phyloP scores from a whole-genome alignment of 2,329 filamentous ascomycete species.

The Penicillium expansum region DNA sequence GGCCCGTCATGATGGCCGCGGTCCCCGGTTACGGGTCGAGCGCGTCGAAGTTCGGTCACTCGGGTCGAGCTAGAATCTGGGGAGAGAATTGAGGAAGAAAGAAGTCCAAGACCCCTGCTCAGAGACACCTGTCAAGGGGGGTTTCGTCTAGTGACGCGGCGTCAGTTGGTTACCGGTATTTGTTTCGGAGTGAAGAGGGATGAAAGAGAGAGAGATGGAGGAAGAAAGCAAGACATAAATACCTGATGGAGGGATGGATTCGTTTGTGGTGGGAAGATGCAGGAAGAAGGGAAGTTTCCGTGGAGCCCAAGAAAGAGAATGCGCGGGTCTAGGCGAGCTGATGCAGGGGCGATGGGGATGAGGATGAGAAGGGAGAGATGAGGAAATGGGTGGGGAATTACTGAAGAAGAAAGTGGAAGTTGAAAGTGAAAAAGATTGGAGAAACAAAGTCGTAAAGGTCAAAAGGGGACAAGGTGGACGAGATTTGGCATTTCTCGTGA shows the following conservation, averaged over 20 bases:
- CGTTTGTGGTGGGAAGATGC: slow-evolving; percentile 29
- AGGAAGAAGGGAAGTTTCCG: slow-evolving; percentile 26
- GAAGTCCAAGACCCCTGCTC: slow-evolving; percentile 12
- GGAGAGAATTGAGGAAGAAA: slow-evolving; percentile 16
- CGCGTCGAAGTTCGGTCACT: slow-evolving; percentile 22
- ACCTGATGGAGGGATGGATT: slow-evolving; percentile 22
- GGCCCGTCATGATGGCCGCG: slow-evolving; percentile 43
- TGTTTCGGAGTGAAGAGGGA: slow-evolving; percentile 7
- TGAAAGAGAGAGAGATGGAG: slow-evolving; percentile 4
- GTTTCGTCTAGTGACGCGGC: slow-evolving; percentile 20
- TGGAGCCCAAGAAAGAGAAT: slow-evolving; percentile 29
- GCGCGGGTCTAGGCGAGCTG: slow-evolving; percentile 26
- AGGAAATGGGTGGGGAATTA: background rate
- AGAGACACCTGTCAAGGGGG: slow-evolving; percentile 24
- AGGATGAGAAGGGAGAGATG: slow-evolving; percentile 2
- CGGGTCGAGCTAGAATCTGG: background rate
- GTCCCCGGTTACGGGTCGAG: slow-evolving; percentile 29
- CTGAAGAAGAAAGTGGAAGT: background rate
- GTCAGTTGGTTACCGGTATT: slow-evolving; percentile 17
- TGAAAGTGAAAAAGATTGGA: background rate
- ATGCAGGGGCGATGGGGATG: slow-evolving; percentile 19
- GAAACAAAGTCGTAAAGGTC: background rate
- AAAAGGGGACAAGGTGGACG: background rate
- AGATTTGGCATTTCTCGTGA: slow-evolving; percentile 2
- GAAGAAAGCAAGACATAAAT: slow-evolving; percentile 13